Base-by-base conservation (phyloP, 176 grass and related monocot genomes). In the Tillandsia fasciculata region DNA sequence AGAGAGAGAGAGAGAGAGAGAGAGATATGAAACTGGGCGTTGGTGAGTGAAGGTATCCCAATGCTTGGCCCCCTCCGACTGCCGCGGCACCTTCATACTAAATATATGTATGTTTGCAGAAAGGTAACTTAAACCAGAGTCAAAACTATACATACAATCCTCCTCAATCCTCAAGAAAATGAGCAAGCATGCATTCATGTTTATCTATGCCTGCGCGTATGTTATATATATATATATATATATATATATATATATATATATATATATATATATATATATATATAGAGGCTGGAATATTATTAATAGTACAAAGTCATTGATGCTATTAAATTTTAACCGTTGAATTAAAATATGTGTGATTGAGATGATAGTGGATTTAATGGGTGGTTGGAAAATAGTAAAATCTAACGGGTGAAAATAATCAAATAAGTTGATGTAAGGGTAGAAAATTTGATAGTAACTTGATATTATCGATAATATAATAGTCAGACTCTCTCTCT, bases 1-100 rank as follows among this genome's bases (percentile, higher is more conserved):
- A 20, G 20, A 68, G 10, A 9, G 12, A 50, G 4, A 42, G 10
- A 57, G 11, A 11, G 0, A 15, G 23, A 61, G 6, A 10, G 12
- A 48, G n/a, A 76, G 9, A 64, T 13, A 9, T 10, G 15, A 14
- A 69, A 82, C 90, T 82, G 87, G 85, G 73, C 9, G 70, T 11
- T 64, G 50, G 64, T 86, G 90, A 50, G 53, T 67, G 74, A 81
- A 88, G 26, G 29, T 76, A 56, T 88, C 85, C 90, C 90, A 92
- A 9, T 51, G 54, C 82, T 92, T 8, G 80, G 74, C 69, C 75
- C 17, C 85, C 82, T 10, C 80, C 69, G 68, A 58, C 80, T 9
- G 63, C 69, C 3, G 61, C 70, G 2, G 74, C 87, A 13, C 89
- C 89, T 82, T 92, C 89, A 53, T 86, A 83, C 89, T 92, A 63